Evolutionary conservation across 2,329 filamentous ascomycete species (phyloP), one percentile per base, ranked within the genome.

Genomic region (Claviceps digitariae): DNA sequence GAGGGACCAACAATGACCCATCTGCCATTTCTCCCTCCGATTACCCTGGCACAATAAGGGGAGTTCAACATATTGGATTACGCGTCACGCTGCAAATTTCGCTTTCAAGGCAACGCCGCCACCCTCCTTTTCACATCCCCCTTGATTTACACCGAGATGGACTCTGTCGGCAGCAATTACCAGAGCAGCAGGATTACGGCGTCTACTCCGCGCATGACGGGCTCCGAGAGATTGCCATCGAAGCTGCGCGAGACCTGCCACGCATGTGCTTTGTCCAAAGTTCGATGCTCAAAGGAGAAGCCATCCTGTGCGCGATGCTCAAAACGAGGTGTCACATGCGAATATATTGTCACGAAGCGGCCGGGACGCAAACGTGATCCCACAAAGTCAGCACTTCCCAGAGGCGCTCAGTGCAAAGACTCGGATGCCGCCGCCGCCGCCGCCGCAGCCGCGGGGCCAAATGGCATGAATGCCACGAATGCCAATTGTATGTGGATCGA

Each of bases 201-300:
- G 45, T 29, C 45, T 47, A 15, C 17, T 47, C 25, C 45, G 45
- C 27, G 17, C 5, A 25, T n/a, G 12, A 12, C 27, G 20, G 17
- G 25, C 45, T 31, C 45, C 10, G 45, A 47, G 8, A 31, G 27
- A 31, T 10, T 29, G 4, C 27, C 45, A 20, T 47, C 45, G 15
- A 66, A 65, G 48, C 52, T 68, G n/a, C 61, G 67, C 46, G 63
- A 68, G 50, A 69, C 66, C 54, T 70, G 67, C 55, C 61, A 67
- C 43, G 57, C 63, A 29, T 70, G 67, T 56, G 65, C 67, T 15
- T 48, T 57, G 12, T 67, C 67, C 43, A 71, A 71, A 58, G 57
- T 70, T 48, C 66, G 62, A 57, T 69, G 67, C 52, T 52, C 53
- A 46, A 65, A 65, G 53, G 63, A 67, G 53, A 68, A 65, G 54